A percentile compares a stretch with the other conserved stretches of the same genome.
These are phyloP conservation scores for Oxyria digyna DNA, from an alignment of 148 eudicot genomes.

Conservation along the genomic window DNA sequence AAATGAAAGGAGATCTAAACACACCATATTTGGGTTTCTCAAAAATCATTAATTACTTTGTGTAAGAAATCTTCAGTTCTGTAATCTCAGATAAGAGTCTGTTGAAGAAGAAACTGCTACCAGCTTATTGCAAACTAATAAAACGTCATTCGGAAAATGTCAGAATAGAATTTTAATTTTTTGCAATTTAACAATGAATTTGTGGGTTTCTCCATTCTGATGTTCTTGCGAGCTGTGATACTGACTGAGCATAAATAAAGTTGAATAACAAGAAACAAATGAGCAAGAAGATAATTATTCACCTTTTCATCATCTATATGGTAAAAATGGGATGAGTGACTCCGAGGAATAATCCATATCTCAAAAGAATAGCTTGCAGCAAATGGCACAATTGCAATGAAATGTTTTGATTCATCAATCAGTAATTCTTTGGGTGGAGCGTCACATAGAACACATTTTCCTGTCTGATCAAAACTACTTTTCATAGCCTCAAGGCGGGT, in stretches of 20 bases:
- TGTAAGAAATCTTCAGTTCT: too few relatives aligned
- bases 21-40: too few relatives aligned
- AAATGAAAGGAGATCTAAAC: too few relatives aligned
- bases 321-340: constrained; percentile 74
- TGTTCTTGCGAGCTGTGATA: too few relatives aligned
- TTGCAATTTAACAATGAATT: too few relatives aligned
- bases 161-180: too few relatives aligned
- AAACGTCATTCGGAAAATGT: too few relatives aligned
- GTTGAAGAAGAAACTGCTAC: too few relatives aligned
- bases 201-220: too few relatives aligned
- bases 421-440: constrained; percentile 34
- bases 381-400: constrained; percentile 66
- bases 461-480: constrained; percentile 54
- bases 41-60: too few relatives aligned
- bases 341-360: constrained; percentile 78
- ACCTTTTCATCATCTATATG: constrained; percentile 69
- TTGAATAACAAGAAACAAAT: not conserved
- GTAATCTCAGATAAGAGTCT: too few relatives aligned
- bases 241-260: not conserved
- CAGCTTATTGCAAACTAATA: too few relatives aligned
- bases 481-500: constrained; percentile 66
- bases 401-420: constrained; percentile 53
- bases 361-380: constrained; percentile 90
- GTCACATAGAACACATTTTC: constrained; percentile 72
- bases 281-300: constrained; percentile 7